Conservation (phyloP, 139 green algal genomes). For the Nannochloris sp. region DNA sequence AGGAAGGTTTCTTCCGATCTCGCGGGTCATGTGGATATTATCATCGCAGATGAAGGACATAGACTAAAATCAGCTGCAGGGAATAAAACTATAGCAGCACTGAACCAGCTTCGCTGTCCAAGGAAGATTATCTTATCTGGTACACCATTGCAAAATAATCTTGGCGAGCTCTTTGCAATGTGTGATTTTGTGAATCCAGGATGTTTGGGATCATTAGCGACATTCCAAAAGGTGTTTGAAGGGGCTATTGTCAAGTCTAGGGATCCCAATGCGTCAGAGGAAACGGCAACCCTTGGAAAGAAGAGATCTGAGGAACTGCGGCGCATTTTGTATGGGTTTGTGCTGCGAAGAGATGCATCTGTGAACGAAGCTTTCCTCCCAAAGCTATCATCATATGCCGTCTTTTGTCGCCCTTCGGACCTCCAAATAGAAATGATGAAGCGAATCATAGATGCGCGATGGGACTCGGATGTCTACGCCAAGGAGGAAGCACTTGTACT, state of each 20-base stretch:
- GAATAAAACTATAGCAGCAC: constrained; percentile 68
- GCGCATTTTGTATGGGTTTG: constrained; percentile 34
- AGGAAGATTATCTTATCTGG: constrained; percentile 66
- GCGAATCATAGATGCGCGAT: constrained; percentile 31
- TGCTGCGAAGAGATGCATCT: constrained; percentile 63
- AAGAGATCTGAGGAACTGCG: constrained; percentile 54
- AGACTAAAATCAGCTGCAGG: constrained; percentile 64
- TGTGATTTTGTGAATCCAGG: constrained; percentile 57
- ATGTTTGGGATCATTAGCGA: constrained; percentile 42
- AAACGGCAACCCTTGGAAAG: constrained; percentile 51
- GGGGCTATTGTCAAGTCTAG: constrained; percentile 48
- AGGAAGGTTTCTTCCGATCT: constrained; percentile 46
- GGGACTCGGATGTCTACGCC: constrained; percentile 15
- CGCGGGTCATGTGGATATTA: constrained; percentile 42
- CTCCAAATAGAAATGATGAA: constrained; percentile 52
- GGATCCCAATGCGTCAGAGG: constrained; percentile 45
- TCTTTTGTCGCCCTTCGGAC: constrained; percentile 56
- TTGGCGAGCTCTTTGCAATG: constrained; percentile 53
- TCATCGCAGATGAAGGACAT: constrained; percentile 83
- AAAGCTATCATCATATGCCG: constrained; percentile 44
- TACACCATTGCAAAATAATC: constrained; percentile 79
- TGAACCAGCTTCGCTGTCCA: constrained; percentile 26
- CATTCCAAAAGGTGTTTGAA: constrained; percentile 65
- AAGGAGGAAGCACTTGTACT: constrained; percentile 34
- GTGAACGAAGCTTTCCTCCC: constrained; percentile 68